phyloP scores from a whole-genome alignment of 2,329 filamentous ascomycete species.

The Didymellaceae sp. region DNA sequence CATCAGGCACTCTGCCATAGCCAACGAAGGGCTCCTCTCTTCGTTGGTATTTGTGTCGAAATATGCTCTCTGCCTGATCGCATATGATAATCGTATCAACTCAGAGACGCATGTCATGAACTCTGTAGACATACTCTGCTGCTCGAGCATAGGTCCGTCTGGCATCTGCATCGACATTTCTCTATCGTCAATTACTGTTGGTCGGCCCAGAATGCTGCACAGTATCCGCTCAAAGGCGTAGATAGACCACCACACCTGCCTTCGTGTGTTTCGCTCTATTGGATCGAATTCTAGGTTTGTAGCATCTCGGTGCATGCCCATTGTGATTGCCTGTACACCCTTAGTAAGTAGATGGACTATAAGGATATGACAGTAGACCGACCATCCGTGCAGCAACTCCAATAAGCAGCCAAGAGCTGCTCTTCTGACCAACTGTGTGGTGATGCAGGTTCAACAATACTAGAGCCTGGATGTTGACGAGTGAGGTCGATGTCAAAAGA shows the following conservation, averaged over 20 bases:
- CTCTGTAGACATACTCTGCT: constrained; percentile 23
- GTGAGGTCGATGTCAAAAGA: constrained; percentile 47
- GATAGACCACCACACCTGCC: constrained; percentile 37
- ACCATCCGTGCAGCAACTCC: constrained; percentile 52
- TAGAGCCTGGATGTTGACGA: constrained; percentile 53
- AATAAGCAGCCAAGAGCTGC: constrained; percentile 51
- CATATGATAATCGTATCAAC: constrained; percentile 27
- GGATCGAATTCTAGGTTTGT: constrained; percentile 49
- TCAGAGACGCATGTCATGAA: constrained; percentile 21
- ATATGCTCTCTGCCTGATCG: constrained; percentile 32
- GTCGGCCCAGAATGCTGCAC: constrained; percentile 35
- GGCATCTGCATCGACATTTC: constrained; percentile 32
- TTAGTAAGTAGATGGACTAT: neutral
- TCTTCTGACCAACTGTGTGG: constrained; percentile 52
- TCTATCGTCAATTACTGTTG: constrained; percentile 34
- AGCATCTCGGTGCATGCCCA: constrained; percentile 54
- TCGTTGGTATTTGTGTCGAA: constrained; percentile 28
- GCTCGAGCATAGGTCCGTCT: constrained; percentile 26
- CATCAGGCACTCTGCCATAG: constrained; percentile 27
- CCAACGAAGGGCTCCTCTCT: constrained; percentile 27
- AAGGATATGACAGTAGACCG: no score
- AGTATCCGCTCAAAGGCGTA: constrained; percentile 36
- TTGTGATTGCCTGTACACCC: constrained; percentile 45
- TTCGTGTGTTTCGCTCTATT: constrained; percentile 34
- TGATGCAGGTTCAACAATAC: constrained; percentile 53